Percentiles rank a stretch among this genome's conserved stretches.
Conservation (phyloP, 306 rosid genomes). For the Cucumis melo region DNA sequence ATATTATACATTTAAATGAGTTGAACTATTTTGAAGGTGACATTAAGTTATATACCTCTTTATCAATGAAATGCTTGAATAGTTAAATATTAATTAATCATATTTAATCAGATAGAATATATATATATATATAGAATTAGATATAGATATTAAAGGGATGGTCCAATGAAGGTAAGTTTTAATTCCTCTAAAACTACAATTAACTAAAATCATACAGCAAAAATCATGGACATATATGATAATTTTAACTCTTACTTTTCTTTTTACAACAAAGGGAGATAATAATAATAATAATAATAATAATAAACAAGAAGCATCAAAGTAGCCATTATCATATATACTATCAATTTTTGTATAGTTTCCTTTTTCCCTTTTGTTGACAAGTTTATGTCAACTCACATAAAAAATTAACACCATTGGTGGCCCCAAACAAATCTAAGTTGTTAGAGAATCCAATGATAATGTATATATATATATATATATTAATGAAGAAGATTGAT, state of each 20-base stretch:
- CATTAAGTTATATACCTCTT: too few species aligned
- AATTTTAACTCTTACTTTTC: not conserved
- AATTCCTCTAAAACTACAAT: too few species aligned
- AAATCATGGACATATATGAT: not conserved
- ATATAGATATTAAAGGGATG: too few species aligned
- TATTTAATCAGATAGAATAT: too few species aligned
- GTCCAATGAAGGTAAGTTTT: too few species aligned
- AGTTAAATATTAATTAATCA: too few species aligned
- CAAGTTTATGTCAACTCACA: not conserved
- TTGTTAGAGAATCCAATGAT: slow-evolving; percentile 1
- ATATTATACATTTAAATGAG: too few species aligned
- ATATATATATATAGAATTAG: too few species aligned
- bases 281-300: not conserved
- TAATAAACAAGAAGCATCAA: not conserved
- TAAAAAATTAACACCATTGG: not conserved
- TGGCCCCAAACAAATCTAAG: not conserved
- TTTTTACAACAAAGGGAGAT: not conserved
- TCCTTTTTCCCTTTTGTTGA: not conserved
- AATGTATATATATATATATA: not conserved
- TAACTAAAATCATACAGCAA: not conserved
- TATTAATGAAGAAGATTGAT: not conserved
- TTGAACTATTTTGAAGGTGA: too few species aligned
- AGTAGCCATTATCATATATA: not conserved
- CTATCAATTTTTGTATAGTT: too few species aligned
- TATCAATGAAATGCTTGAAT: too few species aligned